Conservation (phyloP, 225 moss, liverwort and hornwort species). For the Anthoceros angustus region DNA sequence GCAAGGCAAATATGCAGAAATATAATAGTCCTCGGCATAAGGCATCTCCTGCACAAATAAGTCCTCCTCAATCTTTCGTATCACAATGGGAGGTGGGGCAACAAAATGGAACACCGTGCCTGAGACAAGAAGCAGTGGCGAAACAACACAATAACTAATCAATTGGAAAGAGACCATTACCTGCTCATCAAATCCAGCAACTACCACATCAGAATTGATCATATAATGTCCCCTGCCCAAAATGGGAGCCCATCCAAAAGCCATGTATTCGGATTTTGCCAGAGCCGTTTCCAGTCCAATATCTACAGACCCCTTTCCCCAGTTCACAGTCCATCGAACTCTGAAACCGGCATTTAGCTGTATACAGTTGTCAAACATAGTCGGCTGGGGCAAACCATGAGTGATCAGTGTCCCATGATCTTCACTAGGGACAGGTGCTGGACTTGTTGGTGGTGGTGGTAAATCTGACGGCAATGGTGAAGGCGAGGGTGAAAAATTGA, state of each 20-base stretch:
- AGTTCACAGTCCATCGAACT: constrained; percentile 70
- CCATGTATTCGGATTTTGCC: constrained; percentile 87
- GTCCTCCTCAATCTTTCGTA: not conserved
- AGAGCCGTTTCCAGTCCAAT: constrained; percentile 84
- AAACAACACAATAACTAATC: not conserved
- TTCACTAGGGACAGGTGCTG: constrained; percentile 17
- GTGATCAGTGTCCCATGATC: not conserved
- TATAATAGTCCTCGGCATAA: constrained; percentile 76
- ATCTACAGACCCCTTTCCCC: constrained; percentile 55
- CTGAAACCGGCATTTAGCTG: constrained; percentile 43
- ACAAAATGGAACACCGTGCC: too few species aligned
- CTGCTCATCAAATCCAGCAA: constrained; percentile 93
- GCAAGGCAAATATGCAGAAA: constrained; percentile 69
- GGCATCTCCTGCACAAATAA: constrained; percentile 30
- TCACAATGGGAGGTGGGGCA: not conserved
- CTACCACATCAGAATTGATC: constrained; percentile 72
- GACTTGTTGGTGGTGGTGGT: constrained; percentile 11
- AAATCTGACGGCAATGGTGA: constrained; percentile 13
- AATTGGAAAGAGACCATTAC: constrained; percentile 6
- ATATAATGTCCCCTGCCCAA: constrained; percentile 33
- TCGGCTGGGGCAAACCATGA: constrained; percentile 40
- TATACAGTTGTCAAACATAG: constrained; percentile 93
- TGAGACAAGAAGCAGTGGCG: too few species aligned
- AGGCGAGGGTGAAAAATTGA: constrained; percentile 20
- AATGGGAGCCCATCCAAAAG: constrained; percentile 82